Evolutionary conservation across 495 filamentous ascomycete genomes (phyloP), one percentile per base, ranked within the genome.

Genomic region (Hypoxylon fuscum): DNA sequence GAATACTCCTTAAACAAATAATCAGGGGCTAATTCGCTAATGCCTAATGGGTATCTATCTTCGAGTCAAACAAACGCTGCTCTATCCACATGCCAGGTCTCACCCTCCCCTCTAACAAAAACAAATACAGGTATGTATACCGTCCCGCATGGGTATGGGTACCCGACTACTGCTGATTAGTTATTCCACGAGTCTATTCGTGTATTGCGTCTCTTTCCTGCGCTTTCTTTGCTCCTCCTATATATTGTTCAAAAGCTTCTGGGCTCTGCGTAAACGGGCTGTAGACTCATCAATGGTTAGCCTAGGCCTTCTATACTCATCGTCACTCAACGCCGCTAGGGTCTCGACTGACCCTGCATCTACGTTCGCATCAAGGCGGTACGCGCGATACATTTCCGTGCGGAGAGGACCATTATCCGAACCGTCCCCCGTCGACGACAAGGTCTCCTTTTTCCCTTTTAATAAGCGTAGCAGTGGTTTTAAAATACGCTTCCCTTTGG

Each of bases 181-280:
- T n/a, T n/a, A n/a, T n/a, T n/a, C n/a, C n/a, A n/a, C n/a, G n/a
- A n/a, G n/a, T n/a, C n/a, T n/a, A n/a, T n/a, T n/a, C n/a, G n/a
- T n/a, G n/a, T n/a, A n/a, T n/a, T n/a, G n/a, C n/a, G n/a, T n/a
- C n/a, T n/a, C n/a, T n/a, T n/a, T n/a, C n/a, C n/a, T n/a, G n/a
- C n/a, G n/a, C n/a, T n/a, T n/a, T n/a, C n/a, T n/a, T n/a, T n/a
- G n/a, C n/a, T n/a, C n/a, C n/a, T n/a, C n/a, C n/a, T n/a, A n/a
- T n/a, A n/a, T n/a, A n/a, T 47, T 65, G 3, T 53, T 21, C 5
- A 71, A 40, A 4, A 73, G 43, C 40, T 34, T 56, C 27, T 43
- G 48, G 10, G 71, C 71, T 50, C 68, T 64, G 10, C 44, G 50
- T 5, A 73, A 55, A 45, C 71, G 52, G 3, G 59, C 59, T 21